Percentiles rank a stretch among this genome's conserved stretches.
phyloP scores from a whole-genome alignment of 306 rosid species.

The barrel medic (Medicago truncatula) region MtrunA17r5.0-ANR NC_053045.1:46823001-46823500 shows the following conservation, averaged over 20 bases:
- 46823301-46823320: slow-evolving; percentile 71
- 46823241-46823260: slow-evolving; percentile 28
- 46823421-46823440: slow-evolving; percentile 69
- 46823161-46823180: slow-evolving; percentile 17
- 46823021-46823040: slow-evolving; percentile 62
- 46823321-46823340: slow-evolving; percentile 72
- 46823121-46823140: slow-evolving; percentile 5
- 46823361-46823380: slow-evolving; percentile 92
- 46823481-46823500: slow-evolving; percentile 1
- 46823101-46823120: slow-evolving; percentile 27
- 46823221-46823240: slow-evolving; percentile 28
- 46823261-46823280: slow-evolving; percentile 58
- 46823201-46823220: slow-evolving; percentile 7
- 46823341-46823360: slow-evolving; percentile 73
- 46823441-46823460: slow-evolving; percentile 85
- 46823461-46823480: slow-evolving; percentile 43
- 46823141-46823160: slow-evolving; percentile 21
- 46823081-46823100: slow-evolving; percentile 13
- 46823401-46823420: slow-evolving; percentile 72
- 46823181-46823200: slow-evolving; percentile 21
- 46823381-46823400: slow-evolving; percentile 76
- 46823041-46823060: slow-evolving; percentile 53
- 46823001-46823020: slow-evolving; percentile 67
- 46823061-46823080: slow-evolving; percentile 62
- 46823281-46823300: slow-evolving; percentile 44